Base-by-base conservation (phyloP, 495 filamentous ascomycete species). In the Neurospora sp. region DNA sequence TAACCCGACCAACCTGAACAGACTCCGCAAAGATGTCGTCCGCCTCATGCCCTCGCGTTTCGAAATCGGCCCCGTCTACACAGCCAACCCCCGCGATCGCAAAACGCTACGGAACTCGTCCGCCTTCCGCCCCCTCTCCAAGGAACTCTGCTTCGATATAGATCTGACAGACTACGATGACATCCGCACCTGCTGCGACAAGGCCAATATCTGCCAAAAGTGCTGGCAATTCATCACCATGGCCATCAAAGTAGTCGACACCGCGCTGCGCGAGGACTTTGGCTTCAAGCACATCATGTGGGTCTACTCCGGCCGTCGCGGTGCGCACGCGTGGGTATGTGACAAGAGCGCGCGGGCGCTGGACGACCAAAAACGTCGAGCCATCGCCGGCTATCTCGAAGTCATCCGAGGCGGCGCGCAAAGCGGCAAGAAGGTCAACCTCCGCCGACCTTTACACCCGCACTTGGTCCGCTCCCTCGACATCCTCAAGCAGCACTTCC, bases 101-200 rank as follows among this genome's bases (percentile, higher is more conserved):
- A 99, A 99, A 82, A 89, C 89, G 0, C 82, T 97, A 7, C 89
- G 90, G 59, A 97, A 96, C 81, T 83, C 87, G 19, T 87, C 86
- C 71, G 84, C 87, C 10, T 94, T 96, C 80, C 86, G 86, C 66
- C 94, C 96, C 3, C 80, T 96, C 4, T 85, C 90, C 2, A 98
- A 98, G 79, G 96, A 99, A 81, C 83, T 99, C 19, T 96, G 97
- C 74, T 98, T 99, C 83, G 96, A 99, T 90, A 97, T 99, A 76
- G 96, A 99, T 88, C 86, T 99, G 87, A 98, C 95, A 37, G 96
- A 98, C 84, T 99, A 99, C 82, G 96, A 99, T 79, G 92, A 97
- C 69, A 92, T 98, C 76, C 91, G 96, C 31, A 97, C 95, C 28
- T 99, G 96, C 83, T 99, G 96, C 81, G 88, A 90, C 73, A 93